These are phyloP conservation scores for Phytophthora vignae DNA, from an alignment of 352 stramenopile species.

Conservation along the genomic window DNA sequence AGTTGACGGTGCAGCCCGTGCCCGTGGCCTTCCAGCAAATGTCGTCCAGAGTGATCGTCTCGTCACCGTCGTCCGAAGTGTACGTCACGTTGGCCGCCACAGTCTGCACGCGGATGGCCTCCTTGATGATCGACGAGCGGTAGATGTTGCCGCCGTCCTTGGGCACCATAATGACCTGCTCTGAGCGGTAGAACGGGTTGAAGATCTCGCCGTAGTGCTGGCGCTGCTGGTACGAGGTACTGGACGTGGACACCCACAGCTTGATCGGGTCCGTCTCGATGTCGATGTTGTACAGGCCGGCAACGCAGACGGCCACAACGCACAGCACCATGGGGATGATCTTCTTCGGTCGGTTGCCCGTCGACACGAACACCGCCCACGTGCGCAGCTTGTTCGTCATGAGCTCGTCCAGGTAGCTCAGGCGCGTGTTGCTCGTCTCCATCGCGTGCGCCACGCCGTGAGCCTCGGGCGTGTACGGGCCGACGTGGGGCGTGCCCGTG, in stretches of 20 bases:
- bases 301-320: constrained; percentile 44
- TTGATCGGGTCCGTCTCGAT: constrained; percentile 74
- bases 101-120: constrained; percentile 60
- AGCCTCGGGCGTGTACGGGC: constrained; percentile 32
- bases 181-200: constrained; percentile 77
- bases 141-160: constrained; percentile 70
- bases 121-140: constrained; percentile 57
- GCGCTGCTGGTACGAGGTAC: constrained; percentile 62
- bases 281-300: constrained; percentile 53
- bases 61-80: constrained; percentile 31
- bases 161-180: constrained; percentile 70
- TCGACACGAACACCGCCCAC: constrained; percentile 55
- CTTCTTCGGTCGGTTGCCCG: constrained; percentile 46
- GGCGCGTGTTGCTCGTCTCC: constrained; percentile 22
- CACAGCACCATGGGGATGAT: constrained; percentile 49
- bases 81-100: constrained; percentile 50
- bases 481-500: constrained; percentile 29
- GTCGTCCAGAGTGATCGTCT: constrained; percentile 48
- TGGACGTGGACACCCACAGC: constrained; percentile 69
- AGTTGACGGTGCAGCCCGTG: constrained; percentile 62
- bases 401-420: constrained; percentile 59
- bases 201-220: constrained; percentile 72
- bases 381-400: constrained; percentile 48
- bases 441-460: constrained; percentile 35
- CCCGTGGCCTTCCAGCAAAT: constrained; percentile 79